Evolutionary conservation across 305 asterid genomes (phyloP).

Genomic region (Fraxinus angustifolia): DNA sequence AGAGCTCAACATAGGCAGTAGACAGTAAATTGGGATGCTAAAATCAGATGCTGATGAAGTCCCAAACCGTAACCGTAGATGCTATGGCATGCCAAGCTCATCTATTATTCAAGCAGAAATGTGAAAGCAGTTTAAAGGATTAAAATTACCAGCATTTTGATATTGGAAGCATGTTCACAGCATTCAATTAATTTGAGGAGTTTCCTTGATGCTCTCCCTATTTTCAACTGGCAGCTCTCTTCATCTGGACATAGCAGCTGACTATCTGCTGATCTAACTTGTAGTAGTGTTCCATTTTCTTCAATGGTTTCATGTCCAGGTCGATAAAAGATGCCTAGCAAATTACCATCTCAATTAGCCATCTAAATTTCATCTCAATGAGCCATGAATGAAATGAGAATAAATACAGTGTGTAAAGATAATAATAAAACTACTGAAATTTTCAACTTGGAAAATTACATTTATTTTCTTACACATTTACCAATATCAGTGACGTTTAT

Average conservation of each 20-base stretch:
- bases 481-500: neutral
- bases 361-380: constrained; percentile 16
- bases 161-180: constrained; percentile 15
- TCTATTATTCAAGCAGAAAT: neutral
- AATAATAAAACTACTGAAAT: neutral
- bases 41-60: neutral
- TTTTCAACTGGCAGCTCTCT: constrained; percentile 31
- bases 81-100: neutral
- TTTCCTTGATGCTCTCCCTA: constrained; percentile 27
- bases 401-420: constrained; percentile 4
- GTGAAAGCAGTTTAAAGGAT: neutral
- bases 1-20: neutral
- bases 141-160: constrained; percentile 34
- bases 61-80: neutral
- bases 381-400: constrained; percentile 14
- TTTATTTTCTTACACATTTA: constrained; percentile 8
- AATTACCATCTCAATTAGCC: constrained; percentile 13
- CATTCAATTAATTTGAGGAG: constrained; percentile 17
- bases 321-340: constrained; percentile 77
- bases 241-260: constrained; percentile 48
- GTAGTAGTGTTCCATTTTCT: constrained; percentile 78
- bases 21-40: neutral
- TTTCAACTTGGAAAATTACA: neutral
- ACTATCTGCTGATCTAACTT: constrained; percentile 77
- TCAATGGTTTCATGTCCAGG: constrained; percentile 85